Percentiles rank a stretch among this genome's conserved stretches.
Evolutionary conservation across 306 rosid genomes (phyloP).

Genomic region (Erythrophleum fordii): DNA sequence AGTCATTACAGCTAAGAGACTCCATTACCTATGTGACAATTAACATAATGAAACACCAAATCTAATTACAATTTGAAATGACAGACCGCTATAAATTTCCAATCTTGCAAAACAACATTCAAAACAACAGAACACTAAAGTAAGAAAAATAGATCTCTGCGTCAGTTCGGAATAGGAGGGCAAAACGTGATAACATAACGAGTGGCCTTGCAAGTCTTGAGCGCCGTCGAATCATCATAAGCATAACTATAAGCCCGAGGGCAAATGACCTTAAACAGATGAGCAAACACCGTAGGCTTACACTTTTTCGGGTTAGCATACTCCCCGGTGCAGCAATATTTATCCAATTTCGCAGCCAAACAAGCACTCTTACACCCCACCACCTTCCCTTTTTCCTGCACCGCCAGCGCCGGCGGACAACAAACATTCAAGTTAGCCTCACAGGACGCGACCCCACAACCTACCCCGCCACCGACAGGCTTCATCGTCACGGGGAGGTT

Average conservation of each 20-base stretch:
- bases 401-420: conserved; percentile 62
- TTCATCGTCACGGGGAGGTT: conserved; percentile 64
- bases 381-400: conserved; percentile 54
- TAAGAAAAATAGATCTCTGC: neutral
- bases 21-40: no score
- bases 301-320: conserved; percentile 58
- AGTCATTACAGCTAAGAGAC: no score
- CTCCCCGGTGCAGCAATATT: conserved; percentile 70
- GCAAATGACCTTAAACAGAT: conserved; percentile 62
- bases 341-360: conserved; percentile 62
- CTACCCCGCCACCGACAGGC: conserved; percentile 40
- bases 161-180: conserved; percentile 43
- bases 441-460: conserved; percentile 66
- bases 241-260: conserved; percentile 72
- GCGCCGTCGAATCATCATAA: conserved; percentile 64
- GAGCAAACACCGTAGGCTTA: conserved; percentile 54
- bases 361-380: conserved; percentile 85
- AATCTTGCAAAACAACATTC: no score
- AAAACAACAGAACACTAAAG: neutral
- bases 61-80: no score
- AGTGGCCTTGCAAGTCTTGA: conserved; percentile 61
- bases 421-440: conserved; percentile 57
- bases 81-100: no score
- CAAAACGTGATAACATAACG: conserved; percentile 67
- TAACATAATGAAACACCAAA: no score